Conservation (phyloP, 169 alveolate species). For the Eimeria maxima region DNA sequence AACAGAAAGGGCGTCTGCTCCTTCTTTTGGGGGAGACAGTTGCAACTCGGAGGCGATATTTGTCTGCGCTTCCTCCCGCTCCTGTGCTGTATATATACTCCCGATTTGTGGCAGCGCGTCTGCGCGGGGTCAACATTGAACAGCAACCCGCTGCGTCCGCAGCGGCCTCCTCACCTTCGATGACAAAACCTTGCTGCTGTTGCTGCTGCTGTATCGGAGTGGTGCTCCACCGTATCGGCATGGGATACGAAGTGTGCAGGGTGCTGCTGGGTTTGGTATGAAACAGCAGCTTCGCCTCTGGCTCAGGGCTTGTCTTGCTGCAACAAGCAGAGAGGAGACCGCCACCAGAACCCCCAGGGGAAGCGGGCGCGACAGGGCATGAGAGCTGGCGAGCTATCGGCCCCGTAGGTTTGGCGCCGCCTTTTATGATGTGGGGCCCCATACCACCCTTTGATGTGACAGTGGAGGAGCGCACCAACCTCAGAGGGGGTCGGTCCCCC, state of each 20-base stretch:
- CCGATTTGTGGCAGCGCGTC: not conserved
- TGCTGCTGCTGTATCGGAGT: conserved; percentile 17
- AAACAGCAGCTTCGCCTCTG: not conserved
- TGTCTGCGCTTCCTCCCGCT: not conserved
- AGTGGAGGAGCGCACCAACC: too few relatives aligned
- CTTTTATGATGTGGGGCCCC: too few relatives aligned
- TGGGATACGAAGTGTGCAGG: not conserved
- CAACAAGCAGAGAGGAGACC: conserved; percentile 19
- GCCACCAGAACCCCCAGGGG: not conserved
- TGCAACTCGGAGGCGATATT: not conserved
- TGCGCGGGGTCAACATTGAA: not conserved
- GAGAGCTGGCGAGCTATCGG: not conserved
- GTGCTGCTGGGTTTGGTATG: not conserved
- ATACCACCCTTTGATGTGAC: too few relatives aligned
- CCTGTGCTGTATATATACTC: not conserved
- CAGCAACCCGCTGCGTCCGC: conserved; percentile 42
- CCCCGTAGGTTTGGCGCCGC: not conserved
- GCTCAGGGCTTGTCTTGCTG: not conserved
- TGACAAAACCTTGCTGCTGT: conserved; percentile 17
- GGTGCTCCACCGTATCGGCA: conserved; percentile 9
- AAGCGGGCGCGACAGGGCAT: not conserved
- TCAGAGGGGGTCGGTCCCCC: too few relatives aligned
- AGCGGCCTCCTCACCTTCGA: conserved; percentile 18
- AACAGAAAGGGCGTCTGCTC: not conserved
- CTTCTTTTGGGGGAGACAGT: not conserved